Evolutionary conservation across 306 rosid genomes (phyloP), one percentile per base, ranked within the genome.

Genomic region (Lotus japonicus): DNA sequence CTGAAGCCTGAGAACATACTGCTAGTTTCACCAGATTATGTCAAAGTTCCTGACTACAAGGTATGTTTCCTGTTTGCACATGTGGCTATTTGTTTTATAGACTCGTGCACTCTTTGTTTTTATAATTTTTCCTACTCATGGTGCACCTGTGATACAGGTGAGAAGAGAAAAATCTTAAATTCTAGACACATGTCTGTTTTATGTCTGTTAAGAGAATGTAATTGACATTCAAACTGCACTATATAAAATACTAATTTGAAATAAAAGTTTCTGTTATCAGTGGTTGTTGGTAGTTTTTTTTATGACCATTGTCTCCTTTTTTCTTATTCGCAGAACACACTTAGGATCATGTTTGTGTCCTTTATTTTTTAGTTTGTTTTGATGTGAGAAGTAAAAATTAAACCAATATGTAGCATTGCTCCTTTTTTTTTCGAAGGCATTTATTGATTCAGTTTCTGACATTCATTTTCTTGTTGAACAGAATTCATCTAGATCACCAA

Each of bases 1-100:
- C 72, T 94, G 81, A 94, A 94, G 90, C 99, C 97, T 12, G 99
- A 94, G 58, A 94, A 94, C 67, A 78, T 94, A 43, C 88, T 94
- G 3, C 81, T 90, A 9, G 88, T 84, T 9, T 88, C 97, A 9
- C 54, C 83, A 0, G 99, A 90, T 0, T 90, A 90, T 61, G 71
- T 81, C 50, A 90, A 87, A 77, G 81, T 94, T 58, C 96, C 91
- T 1, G 97, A 94, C 50, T 88, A 89, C 69, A 84, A 80, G 89
- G 89, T 74, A 15, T 7, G 26, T 10, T 38, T 19, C 5, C 8
- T 4, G 10, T 56, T 11, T 51, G 13, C 14, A 9, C 39, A 12
- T 0, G 5, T 8, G 41, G 7, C 12, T 0, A 12, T 11, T n/a
- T 21, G 26, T 1, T 17, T 76, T 10, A 45, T 23, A n/a, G 4